phyloP scores from a whole-genome alignment of 1,284 basidiomycete species.

The Singerocomus inundabilis region DNA sequence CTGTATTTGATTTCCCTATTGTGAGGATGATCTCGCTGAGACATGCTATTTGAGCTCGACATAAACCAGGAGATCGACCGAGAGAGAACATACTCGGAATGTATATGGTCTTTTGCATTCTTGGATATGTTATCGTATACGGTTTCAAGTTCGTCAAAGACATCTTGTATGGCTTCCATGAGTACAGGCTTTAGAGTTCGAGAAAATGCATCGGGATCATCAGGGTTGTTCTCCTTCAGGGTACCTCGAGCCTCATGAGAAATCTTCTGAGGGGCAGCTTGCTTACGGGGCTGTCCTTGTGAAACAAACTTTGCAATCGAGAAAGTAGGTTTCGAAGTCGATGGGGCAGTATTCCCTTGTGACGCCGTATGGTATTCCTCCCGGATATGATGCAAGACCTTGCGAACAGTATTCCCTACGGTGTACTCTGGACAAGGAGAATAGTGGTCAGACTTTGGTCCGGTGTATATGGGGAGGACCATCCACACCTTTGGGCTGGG shows the following conservation, averaged over 20 bases:
- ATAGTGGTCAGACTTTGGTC: conserved; percentile 3
- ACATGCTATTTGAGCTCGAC: background rate
- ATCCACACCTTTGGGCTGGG: conserved; percentile 85
- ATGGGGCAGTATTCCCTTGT: conserved; percentile 37
- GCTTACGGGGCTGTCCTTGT: conserved; percentile 70
- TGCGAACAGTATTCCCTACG: conserved; percentile 90
- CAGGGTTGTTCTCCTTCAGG: conserved; percentile 63
- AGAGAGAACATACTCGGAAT: conserved; percentile 75
- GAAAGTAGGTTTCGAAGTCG: conserved; percentile 46
- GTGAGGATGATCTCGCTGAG: conserved; percentile 93
- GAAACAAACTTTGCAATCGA: conserved; percentile 78
- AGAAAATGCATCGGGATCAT: conserved; percentile 75
- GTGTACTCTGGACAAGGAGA: conserved; percentile 69
- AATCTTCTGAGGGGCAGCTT: conserved; percentile 47
- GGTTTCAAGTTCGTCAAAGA: conserved; percentile 93
- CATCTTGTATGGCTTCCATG: conserved; percentile 91
- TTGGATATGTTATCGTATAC: conserved; percentile 95
- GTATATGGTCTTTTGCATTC: conserved; percentile 94
- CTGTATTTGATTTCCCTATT: conserved; percentile 90
- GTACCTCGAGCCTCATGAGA: conserved; percentile 47
- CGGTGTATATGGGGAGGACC: background rate
- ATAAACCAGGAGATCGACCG: background rate
- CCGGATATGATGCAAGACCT: conserved; percentile 87
- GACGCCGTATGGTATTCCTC: conserved; percentile 86
- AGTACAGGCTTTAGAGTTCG: conserved; percentile 71